Base-by-base conservation (phyloP, 352 stramenopile genomes). In the Peronospora destructor region DNA sequence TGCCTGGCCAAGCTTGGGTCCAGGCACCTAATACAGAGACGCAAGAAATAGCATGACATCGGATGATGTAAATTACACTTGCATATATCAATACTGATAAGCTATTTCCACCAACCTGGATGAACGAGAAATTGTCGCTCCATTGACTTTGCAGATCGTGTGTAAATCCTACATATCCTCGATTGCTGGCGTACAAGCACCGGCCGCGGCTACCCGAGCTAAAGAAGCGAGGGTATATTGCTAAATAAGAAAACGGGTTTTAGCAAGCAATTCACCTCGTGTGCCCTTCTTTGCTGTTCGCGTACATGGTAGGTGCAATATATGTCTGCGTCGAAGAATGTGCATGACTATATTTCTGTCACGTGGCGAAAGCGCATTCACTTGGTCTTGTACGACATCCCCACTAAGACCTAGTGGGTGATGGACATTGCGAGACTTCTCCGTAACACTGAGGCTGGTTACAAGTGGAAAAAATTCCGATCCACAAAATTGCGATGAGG, bases 101-200 rank as follows among this genome's bases (percentile, higher is more conserved):
- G 10, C 13, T 10, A 12, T 35, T 25, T 41, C 2, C 10, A 51
- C 65, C 14, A 54, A 85, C 76, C 70, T 77, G 64, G 45, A 87
- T 74, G 59, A 90, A 91, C 6, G 56, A 64, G 52, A 87, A 90
- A 6, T 50, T 59, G 9, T 85, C 59, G 12, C 45, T 71, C 77
- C 80, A 93, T 39, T 87, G 59, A 53, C 90, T 90, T 64, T 93
- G 83, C 9, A 87, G 45, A 1, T 76, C 66, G 40, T 91, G 79
- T 1, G 68, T 81, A 28, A 77, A 67, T 3, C 83, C 83, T 25
- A 84, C 40, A 34, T 85, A 93, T 9, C 63, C 64, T 40, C 64
- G 61, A 28, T 83, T 65, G 4, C 56, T 56, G 0, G 79, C 83
- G 35, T 82, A 85, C 16, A 64, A 47, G 47, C 83, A 91, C 16